Percentiles rank a stretch among this genome's conserved stretches.
These are phyloP conservation scores for Sordariomycetes sp. DNA, from an alignment of 2,329 filamentous ascomycete species.

Conservation along the genomic window DNA sequence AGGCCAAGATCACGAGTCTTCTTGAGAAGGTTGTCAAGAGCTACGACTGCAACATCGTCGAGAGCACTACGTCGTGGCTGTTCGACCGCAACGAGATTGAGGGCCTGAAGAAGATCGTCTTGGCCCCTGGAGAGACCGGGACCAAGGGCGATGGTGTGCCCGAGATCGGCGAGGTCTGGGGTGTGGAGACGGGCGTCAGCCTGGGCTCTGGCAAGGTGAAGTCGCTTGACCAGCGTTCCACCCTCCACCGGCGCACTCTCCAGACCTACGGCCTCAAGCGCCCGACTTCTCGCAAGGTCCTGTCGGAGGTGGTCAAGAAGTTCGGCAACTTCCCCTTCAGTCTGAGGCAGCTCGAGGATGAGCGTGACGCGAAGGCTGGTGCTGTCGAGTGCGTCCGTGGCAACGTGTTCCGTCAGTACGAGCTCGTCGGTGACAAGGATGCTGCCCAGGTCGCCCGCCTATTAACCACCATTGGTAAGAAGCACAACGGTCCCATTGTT, in stretches of 20 bases:
- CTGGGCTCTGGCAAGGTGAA: slow-evolving; percentile 91
- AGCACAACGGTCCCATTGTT: neutral
- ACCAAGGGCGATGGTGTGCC: slow-evolving; percentile 83
- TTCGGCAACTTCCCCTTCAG: slow-evolving; percentile 98
- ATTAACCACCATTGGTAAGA: slow-evolving; percentile 83
- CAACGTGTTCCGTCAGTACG: slow-evolving; percentile 89
- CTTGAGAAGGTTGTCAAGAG: slow-evolving; percentile 85
- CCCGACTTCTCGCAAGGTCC: slow-evolving; percentile 78
- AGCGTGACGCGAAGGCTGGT: slow-evolving; percentile 89
- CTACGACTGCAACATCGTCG: slow-evolving; percentile 85
- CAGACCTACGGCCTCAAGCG: slow-evolving; percentile 91
- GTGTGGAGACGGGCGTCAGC: slow-evolving; percentile 89
- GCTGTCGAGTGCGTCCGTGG: slow-evolving; percentile 92
- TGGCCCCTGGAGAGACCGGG: slow-evolving; percentile 64
- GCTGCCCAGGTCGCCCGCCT: slow-evolving; percentile 70
- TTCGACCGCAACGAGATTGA: slow-evolving; percentile 98
- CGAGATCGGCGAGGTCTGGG: slow-evolving; percentile 90
- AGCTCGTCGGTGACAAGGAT: slow-evolving; percentile 91
- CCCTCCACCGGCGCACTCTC: slow-evolving; percentile 82
- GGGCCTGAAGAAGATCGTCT: slow-evolving; percentile 92
- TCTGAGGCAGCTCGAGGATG: slow-evolving; percentile 89
- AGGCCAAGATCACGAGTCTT: slow-evolving; percentile 74
- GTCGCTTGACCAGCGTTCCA: slow-evolving; percentile 74
- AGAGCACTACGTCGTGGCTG: slow-evolving; percentile 95
- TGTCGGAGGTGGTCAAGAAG: slow-evolving; percentile 93